Evolutionary conservation across 495 filamentous ascomycete genomes (phyloP), one percentile per base, ranked within the genome.

Genomic region (Daldinia childiae): DNA sequence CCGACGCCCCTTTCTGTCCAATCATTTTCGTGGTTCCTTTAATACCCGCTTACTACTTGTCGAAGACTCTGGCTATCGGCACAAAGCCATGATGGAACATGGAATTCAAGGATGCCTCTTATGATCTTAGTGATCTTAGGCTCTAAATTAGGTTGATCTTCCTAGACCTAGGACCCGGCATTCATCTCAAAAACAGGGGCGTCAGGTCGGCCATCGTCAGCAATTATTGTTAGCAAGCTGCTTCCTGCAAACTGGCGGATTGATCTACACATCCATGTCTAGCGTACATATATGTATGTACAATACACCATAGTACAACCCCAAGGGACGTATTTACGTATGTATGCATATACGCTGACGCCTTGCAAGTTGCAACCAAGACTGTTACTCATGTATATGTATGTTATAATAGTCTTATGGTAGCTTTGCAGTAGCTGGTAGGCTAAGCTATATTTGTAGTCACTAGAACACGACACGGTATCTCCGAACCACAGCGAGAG

Each of bases 251-350:
- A 57, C 36, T 71, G 58, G 29, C 21, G 21, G 62, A 69, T 58
- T 73, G 71, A 74, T 74, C 71, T 58, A 67, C 71, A 60, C 58
- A 64, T n/a, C 56, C 64, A 64, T 68, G 60, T 52, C 51, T 36
- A 56, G 50, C 27, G 21, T 58, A 36, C 29, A 58, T 36, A 43
- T 6, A 19, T 27, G 3, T 1, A 21, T 27, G 21, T 57, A 68
- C 51, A 55, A 32, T 68, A 57, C 57, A 54, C 59, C 61, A 65
- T 38, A 50, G 62, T 69, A 66, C 62, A 36, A 73, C 65, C 39
- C 65, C 61, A 68, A 73, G 70, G 61, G 71, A 69, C 65, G 56
- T 51, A 61, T 66, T 56, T 62, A 24, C 41, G 39, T 52, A 65
- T 62, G 50, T 60, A 50, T 54, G 57, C 32, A 68, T 68, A 54